phyloP scores from a whole-genome alignment of 495 filamentous ascomycete species.

The Aspergillus kassunensis region DNA sequence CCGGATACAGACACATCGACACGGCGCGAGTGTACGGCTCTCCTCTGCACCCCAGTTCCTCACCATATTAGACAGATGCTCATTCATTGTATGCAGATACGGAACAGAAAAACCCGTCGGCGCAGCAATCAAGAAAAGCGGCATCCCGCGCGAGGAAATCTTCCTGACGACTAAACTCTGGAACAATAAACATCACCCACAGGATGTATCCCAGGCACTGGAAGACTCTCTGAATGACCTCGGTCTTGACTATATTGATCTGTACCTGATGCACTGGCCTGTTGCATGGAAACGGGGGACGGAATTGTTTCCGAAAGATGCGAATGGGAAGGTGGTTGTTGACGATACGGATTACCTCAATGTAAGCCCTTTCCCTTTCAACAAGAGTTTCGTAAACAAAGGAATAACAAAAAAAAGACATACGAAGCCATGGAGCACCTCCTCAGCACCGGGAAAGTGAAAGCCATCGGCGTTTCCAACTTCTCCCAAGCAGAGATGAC shows the following conservation, averaged over 20 bases:
- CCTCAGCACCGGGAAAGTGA: constrained; percentile 50
- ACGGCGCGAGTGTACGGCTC: constrained; percentile 46
- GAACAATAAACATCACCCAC: constrained; percentile 63
- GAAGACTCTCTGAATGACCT: constrained; percentile 59
- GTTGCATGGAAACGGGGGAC: constrained; percentile 45
- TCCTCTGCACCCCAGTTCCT: background rate
- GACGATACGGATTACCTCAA: constrained; percentile 49
- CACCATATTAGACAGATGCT: background rate
- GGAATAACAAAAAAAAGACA: constrained; percentile 32
- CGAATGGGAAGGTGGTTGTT: constrained; percentile 39
- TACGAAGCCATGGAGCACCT: constrained; percentile 64
- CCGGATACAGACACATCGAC: constrained; percentile 61
- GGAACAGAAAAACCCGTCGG: constrained; percentile 51
- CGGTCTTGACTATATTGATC: constrained; percentile 61
- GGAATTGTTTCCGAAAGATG: constrained; percentile 38
- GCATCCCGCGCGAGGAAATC: constrained; percentile 54
- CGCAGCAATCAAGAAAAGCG: constrained; percentile 51
- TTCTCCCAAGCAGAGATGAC: constrained; percentile 67
- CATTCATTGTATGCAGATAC: constrained; percentile 33
- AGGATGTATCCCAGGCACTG: constrained; percentile 55
- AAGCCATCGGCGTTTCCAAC: constrained; percentile 74
- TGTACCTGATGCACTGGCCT: constrained; percentile 70
- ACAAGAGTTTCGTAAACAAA: too few species aligned
- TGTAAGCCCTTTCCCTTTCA: too few species aligned
- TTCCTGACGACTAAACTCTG: constrained; percentile 72